Percentiles rank a stretch among this genome's conserved stretches.
Conservation (phyloP, 495 filamentous ascomycete genomes). For the Penicillium cinerascens region DNA sequence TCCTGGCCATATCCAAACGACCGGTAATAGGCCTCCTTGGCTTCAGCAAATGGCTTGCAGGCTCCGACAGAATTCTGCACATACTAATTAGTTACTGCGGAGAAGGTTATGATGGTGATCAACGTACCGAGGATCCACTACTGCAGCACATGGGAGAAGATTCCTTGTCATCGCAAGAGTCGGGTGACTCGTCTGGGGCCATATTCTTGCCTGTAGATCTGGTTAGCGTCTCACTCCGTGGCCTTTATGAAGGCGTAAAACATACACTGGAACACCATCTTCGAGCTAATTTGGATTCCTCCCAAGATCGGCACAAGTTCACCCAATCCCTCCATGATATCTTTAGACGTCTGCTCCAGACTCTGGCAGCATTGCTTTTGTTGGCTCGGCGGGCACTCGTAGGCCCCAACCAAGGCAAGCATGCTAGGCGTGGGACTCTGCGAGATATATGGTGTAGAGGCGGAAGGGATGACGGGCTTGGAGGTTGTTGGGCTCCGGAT, state of each 20-base stretch:
- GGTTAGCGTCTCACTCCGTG: background rate
- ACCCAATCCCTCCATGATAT: constrained; percentile 18
- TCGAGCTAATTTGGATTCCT: constrained; percentile 23
- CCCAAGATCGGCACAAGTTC: constrained; percentile 23
- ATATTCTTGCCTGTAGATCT: constrained; percentile 21
- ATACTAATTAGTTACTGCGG: background rate
- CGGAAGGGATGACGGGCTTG: background rate
- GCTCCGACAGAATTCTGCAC: background rate
- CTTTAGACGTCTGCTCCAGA: constrained; percentile 16
- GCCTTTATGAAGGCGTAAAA: background rate
- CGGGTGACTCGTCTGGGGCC: constrained; percentile 8
- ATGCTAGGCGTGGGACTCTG: background rate
- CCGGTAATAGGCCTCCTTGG: constrained; percentile 22
- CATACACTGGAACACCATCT: constrained; percentile 32
- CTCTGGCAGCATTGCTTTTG: constrained; percentile 34
- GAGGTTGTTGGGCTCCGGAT: constrained; percentile 5
- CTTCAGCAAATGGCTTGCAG: constrained; percentile 28
- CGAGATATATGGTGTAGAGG: background rate
- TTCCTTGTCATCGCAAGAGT: constrained; percentile 18
- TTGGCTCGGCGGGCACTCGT: constrained; percentile 16
- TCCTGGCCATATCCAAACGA: constrained; percentile 9
- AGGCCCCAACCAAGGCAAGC: constrained; percentile 20
- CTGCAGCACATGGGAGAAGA: constrained; percentile 34
- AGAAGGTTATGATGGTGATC: too few species aligned
- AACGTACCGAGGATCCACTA: constrained; percentile 15